Evolutionary conservation across 352 stramenopile genomes (phyloP).

Genomic region (Albugo candida): DNA sequence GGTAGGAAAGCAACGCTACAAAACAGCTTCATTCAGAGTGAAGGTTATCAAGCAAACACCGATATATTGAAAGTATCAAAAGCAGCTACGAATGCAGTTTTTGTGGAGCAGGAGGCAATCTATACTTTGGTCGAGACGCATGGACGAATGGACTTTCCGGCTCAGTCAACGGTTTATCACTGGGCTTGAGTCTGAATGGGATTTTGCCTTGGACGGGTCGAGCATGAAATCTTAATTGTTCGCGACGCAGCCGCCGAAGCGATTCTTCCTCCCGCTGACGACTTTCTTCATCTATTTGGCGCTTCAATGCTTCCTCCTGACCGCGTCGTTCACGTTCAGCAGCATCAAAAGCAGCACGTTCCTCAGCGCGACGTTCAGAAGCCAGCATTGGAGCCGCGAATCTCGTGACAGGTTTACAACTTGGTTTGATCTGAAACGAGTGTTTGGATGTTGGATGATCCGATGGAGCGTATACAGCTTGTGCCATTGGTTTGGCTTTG

Average conservation of each 20-base stretch:
- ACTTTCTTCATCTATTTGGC: constrained; percentile 27
- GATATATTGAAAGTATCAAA: too few species aligned
- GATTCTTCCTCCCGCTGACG: constrained; percentile 36
- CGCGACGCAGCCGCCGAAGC: constrained; percentile 42
- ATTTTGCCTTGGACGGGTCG: constrained; percentile 29
- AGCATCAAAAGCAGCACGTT: constrained; percentile 45
- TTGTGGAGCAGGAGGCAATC: too few species aligned
- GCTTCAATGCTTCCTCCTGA: constrained; percentile 35
- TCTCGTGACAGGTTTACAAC: constrained; percentile 18
- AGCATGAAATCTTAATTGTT: constrained; percentile 55
- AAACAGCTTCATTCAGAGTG: too few species aligned
- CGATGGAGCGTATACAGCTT: constrained; percentile 11
- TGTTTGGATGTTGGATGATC: background rate
- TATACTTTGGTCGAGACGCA: background rate
- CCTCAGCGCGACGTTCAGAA: constrained; percentile 31
- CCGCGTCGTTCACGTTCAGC: constrained; percentile 44
- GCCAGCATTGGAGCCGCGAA: constrained; percentile 35
- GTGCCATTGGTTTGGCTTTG: constrained; percentile 45
- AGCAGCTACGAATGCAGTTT: too few species aligned
- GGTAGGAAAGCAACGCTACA: too few species aligned
- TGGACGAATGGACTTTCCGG: constrained; percentile 20
- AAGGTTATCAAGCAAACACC: too few species aligned
- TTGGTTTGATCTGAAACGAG: constrained; percentile 13
- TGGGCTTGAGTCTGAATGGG: constrained; percentile 26
- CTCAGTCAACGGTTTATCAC: constrained; percentile 25